These are phyloP conservation scores for Gnomoniopsis sp. DNA, from an alignment of 2,329 filamentous ascomycete species.

Conservation along the genomic window DNA sequence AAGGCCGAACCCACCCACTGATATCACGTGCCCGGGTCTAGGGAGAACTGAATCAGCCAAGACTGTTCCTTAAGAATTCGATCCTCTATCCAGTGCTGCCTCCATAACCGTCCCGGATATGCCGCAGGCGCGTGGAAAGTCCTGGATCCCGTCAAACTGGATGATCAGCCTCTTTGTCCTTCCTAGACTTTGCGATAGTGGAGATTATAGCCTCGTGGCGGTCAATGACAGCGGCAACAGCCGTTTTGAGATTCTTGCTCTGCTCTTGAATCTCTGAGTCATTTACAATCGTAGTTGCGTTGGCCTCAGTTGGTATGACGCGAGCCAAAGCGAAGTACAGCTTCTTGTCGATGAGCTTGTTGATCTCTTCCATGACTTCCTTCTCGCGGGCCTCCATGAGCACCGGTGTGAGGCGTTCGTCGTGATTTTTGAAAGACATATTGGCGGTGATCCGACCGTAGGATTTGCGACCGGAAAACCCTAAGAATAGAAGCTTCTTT, in stretches of 20 bases:
- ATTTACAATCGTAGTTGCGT: slow-evolving; percentile 14
- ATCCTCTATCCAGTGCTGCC: no score
- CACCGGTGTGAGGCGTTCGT: slow-evolving; percentile 10
- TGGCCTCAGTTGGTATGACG: slow-evolving; percentile 11
- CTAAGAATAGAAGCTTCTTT: neutral
- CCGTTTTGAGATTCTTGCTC: slow-evolving; percentile 14
- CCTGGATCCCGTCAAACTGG: slow-evolving; percentile 6
- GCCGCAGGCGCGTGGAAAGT: neutral
- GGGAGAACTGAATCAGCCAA: no score
- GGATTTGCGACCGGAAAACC: neutral
- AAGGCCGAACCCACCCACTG: no score
- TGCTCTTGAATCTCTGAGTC: slow-evolving; percentile 18
- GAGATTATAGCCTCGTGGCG: slow-evolving; percentile 17
- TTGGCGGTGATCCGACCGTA: neutral
- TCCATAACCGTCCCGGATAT: no score
- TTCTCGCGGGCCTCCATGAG: slow-evolving; percentile 16
- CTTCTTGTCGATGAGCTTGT: slow-evolving; percentile 19
- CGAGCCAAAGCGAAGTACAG: slow-evolving; percentile 15
- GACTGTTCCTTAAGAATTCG: no score
- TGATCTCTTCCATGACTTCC: slow-evolving; percentile 17
- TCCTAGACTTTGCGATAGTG: slow-evolving; percentile 16
- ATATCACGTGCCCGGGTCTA: no score
- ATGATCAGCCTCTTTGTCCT: slow-evolving; percentile 13
- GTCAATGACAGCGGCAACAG: slow-evolving; percentile 15
- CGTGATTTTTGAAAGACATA: slow-evolving; percentile 16